Conservation (phyloP, 176 grass and related monocot species). For the Carex littledalei region DNA sequence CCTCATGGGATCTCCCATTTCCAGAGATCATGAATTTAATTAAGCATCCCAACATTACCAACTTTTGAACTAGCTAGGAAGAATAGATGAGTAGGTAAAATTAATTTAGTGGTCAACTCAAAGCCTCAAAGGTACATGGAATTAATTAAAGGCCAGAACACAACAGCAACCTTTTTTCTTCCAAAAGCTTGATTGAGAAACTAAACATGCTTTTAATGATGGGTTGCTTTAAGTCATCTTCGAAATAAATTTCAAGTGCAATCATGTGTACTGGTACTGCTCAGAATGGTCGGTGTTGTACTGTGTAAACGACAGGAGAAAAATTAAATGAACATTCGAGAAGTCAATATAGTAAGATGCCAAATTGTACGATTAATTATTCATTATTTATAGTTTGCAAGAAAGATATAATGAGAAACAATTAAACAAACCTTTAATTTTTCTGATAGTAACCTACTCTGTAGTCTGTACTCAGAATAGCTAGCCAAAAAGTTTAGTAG, state of each 20-base stretch:
- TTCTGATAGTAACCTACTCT: not conserved
- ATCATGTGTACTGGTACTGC: not conserved
- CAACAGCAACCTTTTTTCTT: not conserved
- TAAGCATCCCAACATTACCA: not conserved
- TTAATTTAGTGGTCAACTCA: not conserved
- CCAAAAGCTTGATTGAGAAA: not conserved
- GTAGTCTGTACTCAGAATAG: not conserved
- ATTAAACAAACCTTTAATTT: not conserved
- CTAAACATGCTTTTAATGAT: not conserved
- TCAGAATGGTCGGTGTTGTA: not conserved
- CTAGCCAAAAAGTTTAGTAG: not conserved
- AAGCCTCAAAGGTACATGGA: not conserved
- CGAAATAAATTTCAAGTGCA: not conserved
- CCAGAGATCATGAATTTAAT: not conserved
- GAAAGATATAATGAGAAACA: not conserved
- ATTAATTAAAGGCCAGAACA: not conserved
- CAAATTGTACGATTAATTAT: not conserved
- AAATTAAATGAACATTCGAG: not conserved
- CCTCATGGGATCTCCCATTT: not conserved
- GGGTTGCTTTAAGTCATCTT: not conserved
- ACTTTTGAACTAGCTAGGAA: not conserved
- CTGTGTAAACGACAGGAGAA: not conserved
- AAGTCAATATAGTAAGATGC: not conserved
- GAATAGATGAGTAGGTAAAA: not conserved
- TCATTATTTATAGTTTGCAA: not conserved